Percentiles rank a stretch among this genome's conserved stretches.
Conservation (phyloP, 805 yeast genomes). For the Wickerhamiella sergipiensis region DNA sequence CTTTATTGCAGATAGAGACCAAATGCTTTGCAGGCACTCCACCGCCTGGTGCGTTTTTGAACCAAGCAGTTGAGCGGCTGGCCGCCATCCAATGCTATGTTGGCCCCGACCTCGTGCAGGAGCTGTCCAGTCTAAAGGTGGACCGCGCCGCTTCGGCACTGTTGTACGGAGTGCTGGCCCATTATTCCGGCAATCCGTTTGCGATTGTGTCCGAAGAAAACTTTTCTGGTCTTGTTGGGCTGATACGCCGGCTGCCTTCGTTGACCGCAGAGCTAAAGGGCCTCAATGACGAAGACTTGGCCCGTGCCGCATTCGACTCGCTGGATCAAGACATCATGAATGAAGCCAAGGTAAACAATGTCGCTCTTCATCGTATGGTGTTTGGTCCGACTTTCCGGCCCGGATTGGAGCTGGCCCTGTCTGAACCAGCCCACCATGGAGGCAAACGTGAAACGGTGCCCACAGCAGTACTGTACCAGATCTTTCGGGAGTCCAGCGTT, state of each 20-base stretch:
- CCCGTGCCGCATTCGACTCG: neutral
- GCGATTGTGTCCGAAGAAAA: neutral
- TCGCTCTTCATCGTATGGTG: slow-evolving; percentile 23
- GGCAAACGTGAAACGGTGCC: slow-evolving; percentile 29
- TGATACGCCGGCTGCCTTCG: slow-evolving; percentile 21
- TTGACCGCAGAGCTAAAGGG: slow-evolving; percentile 14
- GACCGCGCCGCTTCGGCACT: slow-evolving; percentile 14
- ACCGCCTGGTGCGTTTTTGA: slow-evolving; percentile 6
- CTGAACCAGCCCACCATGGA: slow-evolving; percentile 27
- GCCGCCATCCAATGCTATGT: slow-evolving; percentile 1
- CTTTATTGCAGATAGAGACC: slow-evolving; percentile 14
- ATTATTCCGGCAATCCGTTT: slow-evolving; percentile 25
- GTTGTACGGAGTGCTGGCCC: slow-evolving; percentile 24
- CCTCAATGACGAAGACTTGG: neutral
- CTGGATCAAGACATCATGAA: slow-evolving; percentile 20
- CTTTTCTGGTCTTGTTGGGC: neutral
- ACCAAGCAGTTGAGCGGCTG: slow-evolving; percentile 2
- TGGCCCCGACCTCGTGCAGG: neutral
- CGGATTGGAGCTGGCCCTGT: slow-evolving; percentile 28
- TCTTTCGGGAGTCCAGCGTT: slow-evolving; percentile 69
- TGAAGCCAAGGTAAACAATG: slow-evolving; percentile 28
- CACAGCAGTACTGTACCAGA: slow-evolving; percentile 42
- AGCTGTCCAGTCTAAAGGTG: slow-evolving; percentile 4
- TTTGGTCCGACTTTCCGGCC: slow-evolving; percentile 35
- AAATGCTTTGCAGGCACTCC: slow-evolving; percentile 6